A percentile compares a stretch with the other conserved stretches of the same genome.
Evolutionary conservation across 257 asterid genomes (phyloP).

Genomic region (Asclepias syriaca): DNA sequence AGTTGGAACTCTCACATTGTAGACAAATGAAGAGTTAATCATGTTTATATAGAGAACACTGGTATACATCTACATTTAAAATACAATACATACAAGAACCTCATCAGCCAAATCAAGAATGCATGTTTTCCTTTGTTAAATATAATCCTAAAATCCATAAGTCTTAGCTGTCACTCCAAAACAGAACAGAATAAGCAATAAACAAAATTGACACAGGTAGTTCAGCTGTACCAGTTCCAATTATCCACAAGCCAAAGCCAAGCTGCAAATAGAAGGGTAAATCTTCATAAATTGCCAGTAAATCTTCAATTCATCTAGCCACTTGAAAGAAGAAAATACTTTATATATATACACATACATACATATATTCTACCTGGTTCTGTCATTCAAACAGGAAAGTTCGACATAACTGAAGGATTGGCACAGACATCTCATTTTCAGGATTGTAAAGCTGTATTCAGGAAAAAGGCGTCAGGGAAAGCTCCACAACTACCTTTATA

Average conservation of each 20-base stretch:
- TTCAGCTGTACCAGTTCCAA: slow-evolving; percentile 8
- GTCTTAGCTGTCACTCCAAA: neutral
- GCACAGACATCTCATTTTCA: slow-evolving; percentile 6
- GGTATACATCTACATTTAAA: neutral
- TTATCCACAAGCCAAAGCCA: slow-evolving; percentile 14
- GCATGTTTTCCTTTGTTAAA: neutral
- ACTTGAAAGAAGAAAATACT: neutral
- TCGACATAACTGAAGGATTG: slow-evolving; percentile 9
- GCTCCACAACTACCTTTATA: slow-evolving; percentile 15
- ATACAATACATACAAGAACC: neutral
- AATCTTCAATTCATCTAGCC: neutral
- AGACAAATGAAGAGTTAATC: neutral
- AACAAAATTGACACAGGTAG: neutral
- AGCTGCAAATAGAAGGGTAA: slow-evolving; percentile 21
- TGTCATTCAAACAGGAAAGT: slow-evolving; percentile 4
- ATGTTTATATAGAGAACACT: neutral
- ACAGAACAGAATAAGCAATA: neutral
- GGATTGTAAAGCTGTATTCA: slow-evolving; percentile 18
- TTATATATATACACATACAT: too few species aligned
- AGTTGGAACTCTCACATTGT: neutral
- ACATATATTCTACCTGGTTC: slow-evolving; percentile 20
- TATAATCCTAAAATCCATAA: neutral
- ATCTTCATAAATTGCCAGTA: slow-evolving; percentile 14
- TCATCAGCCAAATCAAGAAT: neutral
- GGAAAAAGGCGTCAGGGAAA: slow-evolving; percentile 20